Base-by-base conservation (phyloP, 108 stramenopile species). In the Tribonema minus region DNA sequence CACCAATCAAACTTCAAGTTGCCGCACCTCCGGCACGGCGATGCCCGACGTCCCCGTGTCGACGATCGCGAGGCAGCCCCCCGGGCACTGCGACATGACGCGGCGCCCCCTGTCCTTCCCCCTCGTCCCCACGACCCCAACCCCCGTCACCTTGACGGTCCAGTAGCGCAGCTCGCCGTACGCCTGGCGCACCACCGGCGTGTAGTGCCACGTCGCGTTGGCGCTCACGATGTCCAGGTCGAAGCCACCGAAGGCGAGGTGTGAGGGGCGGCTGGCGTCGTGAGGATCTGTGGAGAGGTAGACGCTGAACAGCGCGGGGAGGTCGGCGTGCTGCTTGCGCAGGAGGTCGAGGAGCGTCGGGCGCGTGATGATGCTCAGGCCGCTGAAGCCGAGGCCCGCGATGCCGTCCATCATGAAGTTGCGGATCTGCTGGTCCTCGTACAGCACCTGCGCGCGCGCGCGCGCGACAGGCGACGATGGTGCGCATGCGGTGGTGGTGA, bases 381-480 rank as follows among this genome's bases (percentile, higher is more conserved):
- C 76, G 2, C 31, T n/a, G 30, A 81, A 78, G 0, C 76, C 80
- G 0, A 81, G 80, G 30, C 80, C 80, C 27, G 76, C 80, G 33
- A 81, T 77, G 29, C 80, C 80, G 37, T 81, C 80, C 71, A 77
- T 77, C 67, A 77, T 77, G 59, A 77, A 77, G 20, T 39, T 66
- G 36, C 76, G 64, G 59, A 77, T 77, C 76, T 65, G 29, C 46
- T 75, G 74, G 64, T 75, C 74, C 74, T 75, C 74, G 27, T 75
- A 75, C 25, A 75, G 33, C 7, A 75, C 74, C 26, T 62, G 74
- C n/a, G n/a, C n/a, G n/a, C n/a, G n/a, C n/a, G n/a, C n/a, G n/a
- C n/a, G n/a, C n/a, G n/a, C n/a, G n/a, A n/a, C n/a, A n/a, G n/a
- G n/a, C n/a, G n/a, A n/a, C n/a, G n/a, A n/a, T n/a, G n/a, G n/a